Percentiles rank a stretch among this genome's conserved stretches.
Evolutionary conservation across 495 filamentous ascomycete species (phyloP).

Genomic region (Cercophora samala): DNA sequence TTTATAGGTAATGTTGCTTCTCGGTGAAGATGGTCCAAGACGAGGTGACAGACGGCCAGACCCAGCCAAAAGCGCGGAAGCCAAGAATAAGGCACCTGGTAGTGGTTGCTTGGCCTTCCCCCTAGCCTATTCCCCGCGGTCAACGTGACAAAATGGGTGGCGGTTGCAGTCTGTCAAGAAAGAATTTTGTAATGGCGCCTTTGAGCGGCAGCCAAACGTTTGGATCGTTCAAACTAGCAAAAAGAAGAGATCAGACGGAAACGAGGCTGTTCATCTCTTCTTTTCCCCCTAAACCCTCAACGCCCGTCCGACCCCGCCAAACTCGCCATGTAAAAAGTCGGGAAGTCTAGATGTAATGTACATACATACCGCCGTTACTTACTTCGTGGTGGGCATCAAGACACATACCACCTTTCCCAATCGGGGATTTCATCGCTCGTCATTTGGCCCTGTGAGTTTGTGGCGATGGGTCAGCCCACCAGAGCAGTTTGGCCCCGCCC

Average conservation of each 20-base stretch:
- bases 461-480: background rate
- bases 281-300: background rate
- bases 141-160: conserved; percentile 5
- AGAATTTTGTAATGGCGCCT: background rate
- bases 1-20: background rate
- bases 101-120: background rate
- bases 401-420: background rate
- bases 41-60: background rate
- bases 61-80: background rate
- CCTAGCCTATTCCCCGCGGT: background rate
- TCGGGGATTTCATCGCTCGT: background rate
- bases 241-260: background rate
- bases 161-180: background rate
- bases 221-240: background rate
- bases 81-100: background rate
- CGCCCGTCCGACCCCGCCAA: background rate
- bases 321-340: background rate
- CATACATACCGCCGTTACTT: background rate
- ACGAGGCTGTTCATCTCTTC: background rate
- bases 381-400: background rate
- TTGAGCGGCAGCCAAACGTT: background rate
- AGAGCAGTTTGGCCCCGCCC: background rate
- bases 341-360: background rate
- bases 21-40: background rate
- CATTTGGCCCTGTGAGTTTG: background rate